Percentiles rank a stretch among this genome's conserved stretches.
Conservation (phyloP, 73 alveolate species). For the Uronychia binucleata region DNA sequence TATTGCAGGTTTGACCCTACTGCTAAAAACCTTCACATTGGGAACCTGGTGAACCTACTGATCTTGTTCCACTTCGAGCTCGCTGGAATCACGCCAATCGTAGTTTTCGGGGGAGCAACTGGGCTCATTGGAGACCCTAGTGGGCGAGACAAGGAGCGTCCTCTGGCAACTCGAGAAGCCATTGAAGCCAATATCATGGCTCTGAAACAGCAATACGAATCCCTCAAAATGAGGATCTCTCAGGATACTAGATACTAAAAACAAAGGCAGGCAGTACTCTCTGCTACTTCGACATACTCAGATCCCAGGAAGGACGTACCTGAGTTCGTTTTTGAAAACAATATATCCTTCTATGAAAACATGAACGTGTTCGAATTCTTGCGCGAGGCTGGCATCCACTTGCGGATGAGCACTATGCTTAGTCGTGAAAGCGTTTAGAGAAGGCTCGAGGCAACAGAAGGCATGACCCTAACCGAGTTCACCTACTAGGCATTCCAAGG, state of each 20-base stretch:
- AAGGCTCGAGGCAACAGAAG: constrained; percentile 41
- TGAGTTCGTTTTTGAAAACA: constrained; percentile 23
- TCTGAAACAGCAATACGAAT: not conserved
- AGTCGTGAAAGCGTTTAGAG: constrained; percentile 43
- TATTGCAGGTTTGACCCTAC: constrained; percentile 69
- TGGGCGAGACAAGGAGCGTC: constrained; percentile 48
- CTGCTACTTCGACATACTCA: no score
- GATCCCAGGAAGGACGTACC: not conserved
- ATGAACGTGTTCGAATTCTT: constrained; percentile 36
- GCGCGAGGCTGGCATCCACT: constrained; percentile 56
- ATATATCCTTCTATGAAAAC: constrained; percentile 40
- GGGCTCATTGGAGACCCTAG: constrained; percentile 71
- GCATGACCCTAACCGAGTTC: constrained; percentile 64
- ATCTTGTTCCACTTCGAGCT: constrained; percentile 32
- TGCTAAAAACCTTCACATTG: constrained; percentile 58
- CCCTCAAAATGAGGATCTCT: not conserved
- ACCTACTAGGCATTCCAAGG: constrained; percentile 50
- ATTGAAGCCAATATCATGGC: constrained; percentile 31
- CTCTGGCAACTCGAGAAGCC: not conserved
- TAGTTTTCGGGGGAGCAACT: constrained; percentile 65
- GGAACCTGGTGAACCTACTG: constrained; percentile 32
- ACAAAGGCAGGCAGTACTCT: no score
- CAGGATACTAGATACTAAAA: not conserved
- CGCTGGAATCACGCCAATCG: constrained; percentile 57
- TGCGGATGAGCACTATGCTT: constrained; percentile 39